phyloP scores from a whole-genome alignment of 2,329 filamentous ascomycete genomes.

The Bipolaris victoriae region DNA sequence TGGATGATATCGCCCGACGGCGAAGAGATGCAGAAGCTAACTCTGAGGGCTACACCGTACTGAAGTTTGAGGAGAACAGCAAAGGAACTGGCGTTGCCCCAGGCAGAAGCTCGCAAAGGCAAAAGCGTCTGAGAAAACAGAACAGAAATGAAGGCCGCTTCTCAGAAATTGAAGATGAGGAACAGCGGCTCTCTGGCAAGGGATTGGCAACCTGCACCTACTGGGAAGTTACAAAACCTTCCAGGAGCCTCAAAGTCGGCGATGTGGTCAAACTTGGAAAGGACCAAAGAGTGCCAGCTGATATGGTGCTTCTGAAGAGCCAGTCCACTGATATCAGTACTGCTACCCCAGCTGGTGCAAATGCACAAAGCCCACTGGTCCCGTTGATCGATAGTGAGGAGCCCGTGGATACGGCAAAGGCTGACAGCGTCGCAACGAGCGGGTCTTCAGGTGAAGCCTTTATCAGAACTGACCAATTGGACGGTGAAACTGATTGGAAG shows the following conservation, averaged over 20 bases:
- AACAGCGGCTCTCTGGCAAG: conserved; percentile 54
- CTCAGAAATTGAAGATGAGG: conserved; percentile 73
- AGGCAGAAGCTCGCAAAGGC: conserved; percentile 34
- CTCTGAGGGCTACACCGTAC: conserved; percentile 81
- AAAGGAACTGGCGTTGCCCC: conserved; percentile 43
- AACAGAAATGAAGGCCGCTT: conserved; percentile 53
- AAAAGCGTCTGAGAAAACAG: conserved; percentile 45
- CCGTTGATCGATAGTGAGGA: conserved; percentile 31
- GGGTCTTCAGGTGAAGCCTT: conserved; percentile 82
- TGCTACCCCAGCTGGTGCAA: conserved; percentile 8
- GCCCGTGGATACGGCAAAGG: conserved; percentile 20
- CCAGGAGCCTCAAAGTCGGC: conserved; percentile 87
- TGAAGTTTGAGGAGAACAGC: conserved; percentile 70
- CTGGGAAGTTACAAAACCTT: conserved; percentile 76
- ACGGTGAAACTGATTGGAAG: conserved; percentile 99
- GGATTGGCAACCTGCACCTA: conserved; percentile 57
- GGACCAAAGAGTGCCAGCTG: conserved; percentile 90
- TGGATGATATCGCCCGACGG: conserved; percentile 87
- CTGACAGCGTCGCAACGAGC: conserved; percentile 25
- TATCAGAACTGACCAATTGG: conserved; percentile 94
- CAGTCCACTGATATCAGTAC: conserved; percentile 53
- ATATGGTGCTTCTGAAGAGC: conserved; percentile 91
- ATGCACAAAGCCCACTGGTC: conserved; percentile 9
- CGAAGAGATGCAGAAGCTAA: conserved; percentile 93
- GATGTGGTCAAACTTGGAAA: conserved; percentile 94